Evolutionary conservation across 192 early-diverging fungal genomes (phyloP).

Genomic region (Backusella mclennaniae): DNA sequence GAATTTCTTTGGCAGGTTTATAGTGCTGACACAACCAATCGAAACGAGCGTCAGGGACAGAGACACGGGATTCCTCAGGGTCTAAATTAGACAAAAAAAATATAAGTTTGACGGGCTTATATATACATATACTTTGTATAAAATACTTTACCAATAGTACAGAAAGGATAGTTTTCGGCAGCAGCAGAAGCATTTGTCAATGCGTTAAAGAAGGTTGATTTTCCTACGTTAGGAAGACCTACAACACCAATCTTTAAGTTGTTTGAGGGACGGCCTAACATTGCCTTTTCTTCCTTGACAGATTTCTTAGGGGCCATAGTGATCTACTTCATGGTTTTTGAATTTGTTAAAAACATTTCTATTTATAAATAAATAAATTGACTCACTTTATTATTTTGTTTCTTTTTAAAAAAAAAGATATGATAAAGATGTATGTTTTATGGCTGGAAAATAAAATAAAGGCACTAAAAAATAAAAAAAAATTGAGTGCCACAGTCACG

Average conservation of each 20-base stretch:
- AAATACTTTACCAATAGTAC: conserved; percentile 68
- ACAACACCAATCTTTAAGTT: conserved; percentile 94
- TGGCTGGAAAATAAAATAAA: background rate
- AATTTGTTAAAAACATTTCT: background rate
- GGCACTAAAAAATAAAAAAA: background rate
- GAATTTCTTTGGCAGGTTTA: conserved; percentile 63
- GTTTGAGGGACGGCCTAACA: conserved; percentile 81
- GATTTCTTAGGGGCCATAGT: conserved; percentile 81
- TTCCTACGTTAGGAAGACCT: conserved; percentile 96
- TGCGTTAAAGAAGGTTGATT: conserved; percentile 87
- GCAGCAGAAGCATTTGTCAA: conserved; percentile 66
- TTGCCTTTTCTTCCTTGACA: conserved; percentile 68
- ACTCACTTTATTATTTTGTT: background rate
- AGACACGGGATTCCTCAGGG: conserved; percentile 86
- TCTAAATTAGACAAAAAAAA: conserved; percentile 45
- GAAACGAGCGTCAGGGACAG: conserved; percentile 90
- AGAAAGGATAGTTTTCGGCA: conserved; percentile 97
- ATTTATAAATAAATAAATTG: background rate
- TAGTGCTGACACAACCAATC: conserved; percentile 76
- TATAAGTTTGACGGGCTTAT: background rate
- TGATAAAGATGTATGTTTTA: background rate
- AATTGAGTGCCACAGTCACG: background rate
- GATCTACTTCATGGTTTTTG: background rate
- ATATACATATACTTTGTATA: background rate
- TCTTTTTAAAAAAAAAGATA: too few relatives aligned